Evolutionary conservation across 768 basidiomycete species (phyloP).

Genomic region (Leccinum uliginosum): DNA sequence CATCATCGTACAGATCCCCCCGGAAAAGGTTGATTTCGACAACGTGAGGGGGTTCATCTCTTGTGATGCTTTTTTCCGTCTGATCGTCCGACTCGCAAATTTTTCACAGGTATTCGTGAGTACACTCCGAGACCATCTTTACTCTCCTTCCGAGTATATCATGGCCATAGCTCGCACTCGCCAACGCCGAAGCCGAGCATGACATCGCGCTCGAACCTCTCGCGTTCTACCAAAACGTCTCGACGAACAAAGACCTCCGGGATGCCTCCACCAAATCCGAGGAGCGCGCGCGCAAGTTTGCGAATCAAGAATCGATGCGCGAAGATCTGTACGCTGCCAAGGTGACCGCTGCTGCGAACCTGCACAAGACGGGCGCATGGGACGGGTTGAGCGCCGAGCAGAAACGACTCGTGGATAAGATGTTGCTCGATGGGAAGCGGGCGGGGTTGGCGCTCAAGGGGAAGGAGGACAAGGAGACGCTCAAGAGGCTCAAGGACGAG

Average conservation of each 20-base stretch:
- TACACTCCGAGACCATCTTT: constrained; percentile 20
- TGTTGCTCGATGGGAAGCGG: constrained; percentile 72
- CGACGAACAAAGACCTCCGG: constrained; percentile 63
- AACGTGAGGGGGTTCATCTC: constrained; percentile 47
- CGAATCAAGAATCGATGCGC: constrained; percentile 74
- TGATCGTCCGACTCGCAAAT: not conserved
- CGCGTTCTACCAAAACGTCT: constrained; percentile 78
- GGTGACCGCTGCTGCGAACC: constrained; percentile 61
- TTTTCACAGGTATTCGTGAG: constrained; percentile 67
- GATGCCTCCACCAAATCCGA: constrained; percentile 77
- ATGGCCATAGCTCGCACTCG: constrained; percentile 47
- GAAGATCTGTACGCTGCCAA: constrained; percentile 74
- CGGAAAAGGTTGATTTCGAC: constrained; percentile 59
- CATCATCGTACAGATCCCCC: constrained; percentile 54
- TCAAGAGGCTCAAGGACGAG: constrained; percentile 67
- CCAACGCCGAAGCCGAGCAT: constrained; percentile 54
- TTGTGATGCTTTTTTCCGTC: accelerated
- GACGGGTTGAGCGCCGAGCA: constrained; percentile 64
- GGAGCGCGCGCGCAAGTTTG: constrained; percentile 59
- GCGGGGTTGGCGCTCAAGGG: constrained; percentile 74
- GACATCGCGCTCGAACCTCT: constrained; percentile 53
- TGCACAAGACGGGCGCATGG: constrained; percentile 57
- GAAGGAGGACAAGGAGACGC: constrained; percentile 47
- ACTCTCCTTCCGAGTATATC: not conserved
- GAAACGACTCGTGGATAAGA: constrained; percentile 71